Base-by-base conservation (phyloP, 2,329 filamentous ascomycete genomes). In the Shiraia sp. region DNA sequence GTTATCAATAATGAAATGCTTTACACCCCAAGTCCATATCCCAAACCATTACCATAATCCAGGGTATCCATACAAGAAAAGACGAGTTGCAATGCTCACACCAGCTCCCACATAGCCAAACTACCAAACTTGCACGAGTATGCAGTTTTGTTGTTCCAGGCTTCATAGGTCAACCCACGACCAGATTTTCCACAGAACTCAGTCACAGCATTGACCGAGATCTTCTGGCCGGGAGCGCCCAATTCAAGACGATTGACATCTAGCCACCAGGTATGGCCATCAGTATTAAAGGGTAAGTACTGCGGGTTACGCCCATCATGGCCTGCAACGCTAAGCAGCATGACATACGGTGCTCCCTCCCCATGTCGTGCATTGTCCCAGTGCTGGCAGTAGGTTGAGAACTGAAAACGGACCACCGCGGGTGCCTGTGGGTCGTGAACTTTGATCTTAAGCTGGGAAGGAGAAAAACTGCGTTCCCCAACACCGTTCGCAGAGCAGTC, bases 241-340 rank as follows among this genome's bases (percentile, higher is more conserved):
- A 92, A 68, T 32, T 78, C 82, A 7, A 47, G 32, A 4, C 69
- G 53, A 25, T 57, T 43, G 6, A 96, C 79, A 68, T 96, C 92
- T 2, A 83, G 70, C 83, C 88, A 95, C 81, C 87, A 95, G 71
- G 85, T 83, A 60, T 80, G 86, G 10, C 87, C 88, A 45, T 92
- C 87, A n/a, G 81, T 86, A 9, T 71, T 57, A 40, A 96, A 81
- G 0, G 87, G 81, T 1, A 92, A 71, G 40, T 81, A 77, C 30
- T 90, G 82, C 8, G 86, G 79, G 36, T 85, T 81, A 6, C 79
- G 73, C 0, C 87, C 88, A 53, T 90, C 86, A 17, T 84, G 32
- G 9, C 66, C 66, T 2, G 61, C 76, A 19, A 89, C 78, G 40
- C 78, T 78, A 13, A 96, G 72, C 12, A 93, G 71, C 59, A 92